Base-by-base conservation (phyloP, 2,329 filamentous ascomycete genomes). In the Arthrobotrys entomopaga region DNA sequence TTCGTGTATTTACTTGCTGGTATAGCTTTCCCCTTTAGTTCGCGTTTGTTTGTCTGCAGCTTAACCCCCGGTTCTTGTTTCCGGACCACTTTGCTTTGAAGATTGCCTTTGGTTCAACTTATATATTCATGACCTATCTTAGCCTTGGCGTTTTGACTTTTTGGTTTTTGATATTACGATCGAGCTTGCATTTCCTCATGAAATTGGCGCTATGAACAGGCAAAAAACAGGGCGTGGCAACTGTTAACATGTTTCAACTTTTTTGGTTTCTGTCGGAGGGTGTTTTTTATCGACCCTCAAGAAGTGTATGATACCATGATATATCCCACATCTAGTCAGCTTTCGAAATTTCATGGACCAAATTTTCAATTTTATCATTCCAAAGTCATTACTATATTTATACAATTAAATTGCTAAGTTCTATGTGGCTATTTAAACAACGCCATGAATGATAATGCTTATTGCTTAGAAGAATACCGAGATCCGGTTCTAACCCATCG, bases 391-490 rank as follows among this genome's bases (percentile, higher is more conserved):
- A 34, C 10, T 34, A 34, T 34, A 34, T 34, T 3, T 13, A 52
- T 52, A 26, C 20, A 19, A 29, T 40, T 19, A 15, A n/a, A 57
- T 57, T 65, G 52, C 46, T 52, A 34, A 50, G 43, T 16, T 59
- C 34, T 59, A 52, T 43, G 26, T 8, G 46, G 61, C 24, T 15
- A 13, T 29, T 29, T 53, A 26, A 65, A 29, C 22, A 46, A 46
- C 53, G 63, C 53, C 46, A 26, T 29, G 43, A 66, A 66, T 29
- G 54, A 59, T 66, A 59, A 20, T 56, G 54, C 52, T 1, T 60
- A 60, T 20, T 60, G 24, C 49, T 46, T 40, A 54, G 19, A 42
- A 56, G 13, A 56, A 56, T 56, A 56, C 15, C 16, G 10, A 42
- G 29, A 16, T 6, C 20, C 13, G 13, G 22, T 50, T 20, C 20